These are phyloP conservation scores for Ammopiptanthus mongolicus DNA, from an alignment of 306 rosid genomes.

Conservation along the genomic window DNA sequence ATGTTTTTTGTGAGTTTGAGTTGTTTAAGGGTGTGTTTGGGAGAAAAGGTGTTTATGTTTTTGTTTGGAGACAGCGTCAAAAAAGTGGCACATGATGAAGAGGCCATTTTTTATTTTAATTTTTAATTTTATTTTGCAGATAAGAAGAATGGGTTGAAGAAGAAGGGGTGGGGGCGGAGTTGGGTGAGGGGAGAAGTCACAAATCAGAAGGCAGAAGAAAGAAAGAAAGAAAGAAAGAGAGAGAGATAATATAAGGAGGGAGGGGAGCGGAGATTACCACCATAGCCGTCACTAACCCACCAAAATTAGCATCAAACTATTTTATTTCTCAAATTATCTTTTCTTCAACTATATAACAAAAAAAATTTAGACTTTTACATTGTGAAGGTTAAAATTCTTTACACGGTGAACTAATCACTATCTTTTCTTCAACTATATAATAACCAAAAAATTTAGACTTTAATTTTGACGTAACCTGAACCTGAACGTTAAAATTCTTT, in stretches of 20 bases:
- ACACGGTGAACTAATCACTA: too few species aligned
- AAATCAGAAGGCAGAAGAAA: too few species aligned
- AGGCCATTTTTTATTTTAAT: not conserved
- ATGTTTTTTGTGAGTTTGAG: not conserved
- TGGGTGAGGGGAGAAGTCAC: not conserved
- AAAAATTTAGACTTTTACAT: too few species aligned
- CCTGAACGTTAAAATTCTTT: too few species aligned
- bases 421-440: too few species aligned
- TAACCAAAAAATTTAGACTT: too few species aligned
- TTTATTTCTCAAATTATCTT: not conserved
- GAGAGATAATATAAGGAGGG: not conserved
- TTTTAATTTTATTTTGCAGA: too few species aligned
- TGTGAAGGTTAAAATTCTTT: too few species aligned
- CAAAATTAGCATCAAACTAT: not conserved
- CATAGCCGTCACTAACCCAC: not conserved
- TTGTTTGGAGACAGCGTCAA: not conserved
- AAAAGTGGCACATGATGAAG: not conserved
- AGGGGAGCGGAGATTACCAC: not conserved
- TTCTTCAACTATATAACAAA: too few species aligned
- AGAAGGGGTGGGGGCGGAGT: not conserved
- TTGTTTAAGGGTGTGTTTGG: not conserved
- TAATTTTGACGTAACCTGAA: too few species aligned
- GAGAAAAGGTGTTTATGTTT: not conserved
- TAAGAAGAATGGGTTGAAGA: not conserved
- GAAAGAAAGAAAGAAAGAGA: not conserved